These are phyloP conservation scores for Lichtheimia corymbifera DNA, from an alignment of 371 early-diverging fungal genomes.

Conservation along the genomic window DNA sequence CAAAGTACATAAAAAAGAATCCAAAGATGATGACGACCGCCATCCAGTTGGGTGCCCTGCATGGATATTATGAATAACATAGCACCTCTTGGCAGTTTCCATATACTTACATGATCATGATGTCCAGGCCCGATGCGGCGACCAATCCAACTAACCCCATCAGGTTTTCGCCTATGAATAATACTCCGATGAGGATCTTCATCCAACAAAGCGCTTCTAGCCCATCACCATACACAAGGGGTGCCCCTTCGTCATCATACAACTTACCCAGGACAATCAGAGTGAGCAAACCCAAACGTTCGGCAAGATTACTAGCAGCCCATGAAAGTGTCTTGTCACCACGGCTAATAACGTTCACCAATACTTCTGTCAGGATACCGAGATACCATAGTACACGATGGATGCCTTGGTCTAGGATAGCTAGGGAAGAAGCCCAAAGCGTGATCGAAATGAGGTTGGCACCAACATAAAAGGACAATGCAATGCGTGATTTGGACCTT, in stretches of 20 bases:
- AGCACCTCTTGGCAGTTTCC: background rate
- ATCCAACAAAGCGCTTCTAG: too few species aligned
- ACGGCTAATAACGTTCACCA: slow-evolving; percentile 50
- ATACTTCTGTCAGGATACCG: slow-evolving; percentile 49
- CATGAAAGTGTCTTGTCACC: slow-evolving; percentile 53
- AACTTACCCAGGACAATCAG: slow-evolving; percentile 55
- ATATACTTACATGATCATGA: slow-evolving; percentile 34
- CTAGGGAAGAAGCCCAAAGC: slow-evolving; percentile 51
- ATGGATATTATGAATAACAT: background rate
- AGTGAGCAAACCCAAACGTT: slow-evolving; percentile 56
- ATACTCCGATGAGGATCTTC: too few species aligned
- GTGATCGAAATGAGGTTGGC: slow-evolving; percentile 55
- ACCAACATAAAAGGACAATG: slow-evolving; percentile 41
- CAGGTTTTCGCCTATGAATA: slow-evolving; percentile 29
- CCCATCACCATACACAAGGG: too few species aligned
- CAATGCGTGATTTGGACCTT: slow-evolving; percentile 44
- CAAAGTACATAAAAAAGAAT: slow-evolving; percentile 58
- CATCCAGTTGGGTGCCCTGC: slow-evolving; percentile 50
- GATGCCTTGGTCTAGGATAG: slow-evolving; percentile 36
- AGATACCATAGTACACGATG: slow-evolving; percentile 58
- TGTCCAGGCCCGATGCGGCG: slow-evolving; percentile 31
- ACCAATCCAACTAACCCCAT: slow-evolving; percentile 47
- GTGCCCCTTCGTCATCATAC: background rate
- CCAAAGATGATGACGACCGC: slow-evolving; percentile 54
- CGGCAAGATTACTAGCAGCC: slow-evolving; percentile 64